A percentile compares a stretch with the other conserved stretches of the same genome.
These are phyloP conservation scores for Neurospora pannonica DNA, from an alignment of 495 filamentous ascomycete genomes.

Conservation along the genomic window DNA sequence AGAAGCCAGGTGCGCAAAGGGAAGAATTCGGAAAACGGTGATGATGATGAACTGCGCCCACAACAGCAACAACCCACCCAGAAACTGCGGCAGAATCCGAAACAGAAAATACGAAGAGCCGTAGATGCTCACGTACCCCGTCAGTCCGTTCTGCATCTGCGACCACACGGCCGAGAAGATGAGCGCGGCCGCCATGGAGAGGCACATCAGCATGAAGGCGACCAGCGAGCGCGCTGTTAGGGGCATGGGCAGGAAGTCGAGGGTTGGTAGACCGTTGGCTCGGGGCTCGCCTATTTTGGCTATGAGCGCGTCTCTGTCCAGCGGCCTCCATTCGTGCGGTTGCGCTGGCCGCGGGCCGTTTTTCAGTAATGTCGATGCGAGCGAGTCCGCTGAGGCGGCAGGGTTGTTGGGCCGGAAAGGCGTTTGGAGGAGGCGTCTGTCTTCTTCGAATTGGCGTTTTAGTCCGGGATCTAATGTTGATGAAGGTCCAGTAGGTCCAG, in stretches of 20 bases:
- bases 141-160: slow-evolving; percentile 50
- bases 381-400: slow-evolving; percentile 20
- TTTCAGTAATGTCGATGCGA: slow-evolving; percentile 19
- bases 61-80: slow-evolving; percentile 63
- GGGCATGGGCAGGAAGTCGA: slow-evolving; percentile 57
- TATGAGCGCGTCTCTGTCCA: slow-evolving; percentile 13
- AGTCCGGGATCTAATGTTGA: not conserved
- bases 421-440: not conserved
- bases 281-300: slow-evolving; percentile 6
- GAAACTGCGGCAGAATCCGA: slow-evolving; percentile 68
- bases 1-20: slow-evolving; percentile 67
- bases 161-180: slow-evolving; percentile 70
- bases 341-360: slow-evolving; percentile 11
- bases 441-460: not conserved
- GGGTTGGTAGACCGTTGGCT: slow-evolving; percentile 27
- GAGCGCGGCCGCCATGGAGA: slow-evolving; percentile 63
- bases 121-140: slow-evolving; percentile 53
- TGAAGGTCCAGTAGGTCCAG: not conserved
- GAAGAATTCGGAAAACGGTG: slow-evolving; percentile 66
- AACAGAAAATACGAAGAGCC: slow-evolving; percentile 76
- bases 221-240: slow-evolving; percentile 54
- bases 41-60: slow-evolving; percentile 66
- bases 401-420: slow-evolving; percentile 1
- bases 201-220: slow-evolving; percentile 46
- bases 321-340: slow-evolving; percentile 20